Evolutionary conservation across 331 rosid genomes (phyloP).

Genomic region (Malus hybrid): DNA sequence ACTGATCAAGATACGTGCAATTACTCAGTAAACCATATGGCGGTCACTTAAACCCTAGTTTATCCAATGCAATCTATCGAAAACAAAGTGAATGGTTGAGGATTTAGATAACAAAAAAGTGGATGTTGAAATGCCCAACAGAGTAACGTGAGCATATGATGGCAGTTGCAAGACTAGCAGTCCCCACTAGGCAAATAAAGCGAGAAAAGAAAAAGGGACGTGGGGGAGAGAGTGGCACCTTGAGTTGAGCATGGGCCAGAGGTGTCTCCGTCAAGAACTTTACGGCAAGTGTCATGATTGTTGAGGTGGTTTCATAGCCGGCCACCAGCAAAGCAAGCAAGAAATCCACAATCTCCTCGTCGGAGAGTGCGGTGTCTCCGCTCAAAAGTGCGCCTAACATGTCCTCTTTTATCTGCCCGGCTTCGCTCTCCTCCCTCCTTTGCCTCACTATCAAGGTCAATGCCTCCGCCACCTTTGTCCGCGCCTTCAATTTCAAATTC

Average conservation of each 20-base stretch:
- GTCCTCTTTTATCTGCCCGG: conserved; percentile 42
- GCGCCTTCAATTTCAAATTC: conserved; percentile 36
- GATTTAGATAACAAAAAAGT: conserved; percentile 42
- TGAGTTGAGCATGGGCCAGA: conserved; percentile 72
- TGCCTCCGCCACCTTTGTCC: conserved; percentile 86
- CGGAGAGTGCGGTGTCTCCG: conserved; percentile 64
- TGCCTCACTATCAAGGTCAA: conserved; percentile 55
- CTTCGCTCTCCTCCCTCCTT: conserved; percentile 52
- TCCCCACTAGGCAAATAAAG: background rate
- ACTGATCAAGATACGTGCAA: too few relatives aligned
- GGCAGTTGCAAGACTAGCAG: conserved; percentile 1
- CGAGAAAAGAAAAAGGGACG: background rate
- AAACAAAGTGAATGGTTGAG: background rate
- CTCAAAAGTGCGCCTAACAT: conserved; percentile 74
- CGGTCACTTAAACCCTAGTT: too few relatives aligned
- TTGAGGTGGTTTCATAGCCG: conserved; percentile 92
- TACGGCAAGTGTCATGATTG: conserved; percentile 90
- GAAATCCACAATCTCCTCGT: conserved; percentile 83
- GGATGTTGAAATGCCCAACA: background rate
- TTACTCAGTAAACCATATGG: too few relatives aligned
- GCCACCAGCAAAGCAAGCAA: conserved; percentile 82
- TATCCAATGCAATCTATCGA: background rate
- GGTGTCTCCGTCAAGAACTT: conserved; percentile 93
- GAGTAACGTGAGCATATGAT: background rate
- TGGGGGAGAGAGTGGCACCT: conserved; percentile 36